Percentiles rank a stretch among this genome's conserved stretches.
These are phyloP conservation scores for Aspergillus neotritici DNA, from an alignment of 2,329 filamentous ascomycete species.

Conservation along the genomic window DNA sequence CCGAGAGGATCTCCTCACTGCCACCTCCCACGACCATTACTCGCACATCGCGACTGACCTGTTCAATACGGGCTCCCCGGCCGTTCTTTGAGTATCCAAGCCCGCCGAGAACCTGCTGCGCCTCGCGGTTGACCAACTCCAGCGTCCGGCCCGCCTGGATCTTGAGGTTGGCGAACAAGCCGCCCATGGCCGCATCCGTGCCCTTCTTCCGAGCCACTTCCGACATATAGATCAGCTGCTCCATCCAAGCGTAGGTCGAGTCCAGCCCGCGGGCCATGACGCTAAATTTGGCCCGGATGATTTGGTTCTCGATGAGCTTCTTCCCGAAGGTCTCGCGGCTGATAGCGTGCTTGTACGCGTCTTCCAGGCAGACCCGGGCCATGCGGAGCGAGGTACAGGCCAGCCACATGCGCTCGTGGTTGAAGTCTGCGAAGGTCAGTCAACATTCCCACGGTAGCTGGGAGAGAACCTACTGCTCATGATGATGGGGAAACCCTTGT, in stretches of 20 bases:
- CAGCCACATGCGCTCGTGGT: slow-evolving; percentile 55
- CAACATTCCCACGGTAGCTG: not conserved
- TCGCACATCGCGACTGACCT: slow-evolving; percentile 50
- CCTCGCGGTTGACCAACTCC: slow-evolving; percentile 48
- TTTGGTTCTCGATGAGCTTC: slow-evolving; percentile 51
- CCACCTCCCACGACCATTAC: slow-evolving; percentile 52
- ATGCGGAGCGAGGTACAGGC: slow-evolving; percentile 53
- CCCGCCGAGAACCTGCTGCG: slow-evolving; percentile 52
- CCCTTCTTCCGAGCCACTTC: slow-evolving; percentile 15
- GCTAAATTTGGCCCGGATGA: slow-evolving; percentile 53
- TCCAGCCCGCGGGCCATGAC: slow-evolving; percentile 52
- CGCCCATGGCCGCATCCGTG: slow-evolving; percentile 16
- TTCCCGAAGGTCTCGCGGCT: slow-evolving; percentile 53
- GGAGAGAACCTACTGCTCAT: slow-evolving; percentile 48
- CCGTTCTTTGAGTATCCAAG: slow-evolving; percentile 48
- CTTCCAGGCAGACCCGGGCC: slow-evolving; percentile 51
- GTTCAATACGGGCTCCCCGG: slow-evolving; percentile 47
- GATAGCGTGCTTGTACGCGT: slow-evolving; percentile 49
- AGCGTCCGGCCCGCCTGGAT: slow-evolving; percentile 47
- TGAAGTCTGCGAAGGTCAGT: slow-evolving; percentile 41
- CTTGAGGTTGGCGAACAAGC: slow-evolving; percentile 32
- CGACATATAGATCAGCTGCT: slow-evolving; percentile 51
- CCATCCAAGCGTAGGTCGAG: slow-evolving; percentile 53
- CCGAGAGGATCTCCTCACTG: slow-evolving; percentile 52
- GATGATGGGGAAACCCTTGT: slow-evolving; percentile 75